Percentiles rank a stretch among this genome's conserved stretches.
These are phyloP conservation scores for Boletus fagicola DNA, from an alignment of 768 basidiomycete genomes.

Conservation along the genomic window DNA sequence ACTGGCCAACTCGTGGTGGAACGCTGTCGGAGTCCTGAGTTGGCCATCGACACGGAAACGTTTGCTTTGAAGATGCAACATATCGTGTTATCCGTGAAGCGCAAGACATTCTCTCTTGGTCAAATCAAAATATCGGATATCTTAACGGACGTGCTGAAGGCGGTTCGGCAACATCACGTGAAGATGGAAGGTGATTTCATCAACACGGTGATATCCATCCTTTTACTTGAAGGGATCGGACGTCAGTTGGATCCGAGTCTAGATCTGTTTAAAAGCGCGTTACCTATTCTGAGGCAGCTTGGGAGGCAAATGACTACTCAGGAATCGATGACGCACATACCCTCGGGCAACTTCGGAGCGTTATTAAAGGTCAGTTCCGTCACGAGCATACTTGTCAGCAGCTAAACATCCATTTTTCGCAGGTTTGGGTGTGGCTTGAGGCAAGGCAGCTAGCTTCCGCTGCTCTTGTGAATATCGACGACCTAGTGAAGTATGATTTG, in stretches of 20 bases:
- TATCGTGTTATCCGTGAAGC: slow-evolving; percentile 88
- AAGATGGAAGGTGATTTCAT: slow-evolving; percentile 99
- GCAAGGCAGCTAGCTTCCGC: slow-evolving; percentile 82
- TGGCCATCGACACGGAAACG: slow-evolving; percentile 88
- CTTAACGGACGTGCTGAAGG: slow-evolving; percentile 80
- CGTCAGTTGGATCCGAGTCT: slow-evolving; percentile 87
- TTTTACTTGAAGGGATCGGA: slow-evolving; percentile 94
- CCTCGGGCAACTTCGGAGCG: slow-evolving; percentile 72
- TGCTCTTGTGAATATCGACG: slow-evolving; percentile 78
- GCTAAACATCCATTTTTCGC: slow-evolving; percentile 4
- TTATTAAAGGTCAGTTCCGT: slow-evolving; percentile 73
- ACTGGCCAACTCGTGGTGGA: slow-evolving; percentile 96
- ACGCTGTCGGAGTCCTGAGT: slow-evolving; percentile 86
- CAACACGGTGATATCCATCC: slow-evolving; percentile 93
- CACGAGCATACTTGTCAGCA: background rate
- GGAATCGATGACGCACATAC: slow-evolving; percentile 57
- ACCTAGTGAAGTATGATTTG: slow-evolving; percentile 85
- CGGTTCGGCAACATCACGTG: slow-evolving; percentile 89
- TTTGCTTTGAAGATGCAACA: slow-evolving; percentile 99
- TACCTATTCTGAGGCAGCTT: slow-evolving; percentile 90
- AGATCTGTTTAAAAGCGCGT: slow-evolving; percentile 92
- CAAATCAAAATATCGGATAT: slow-evolving; percentile 96
- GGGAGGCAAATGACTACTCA: slow-evolving; percentile 88
- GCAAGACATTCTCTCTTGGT: slow-evolving; percentile 96
- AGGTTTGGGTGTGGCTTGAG: slow-evolving; percentile 95